Conservation (phyloP, 2,329 filamentous ascomycete species). For the Diaporthe ilicicola region DNA sequence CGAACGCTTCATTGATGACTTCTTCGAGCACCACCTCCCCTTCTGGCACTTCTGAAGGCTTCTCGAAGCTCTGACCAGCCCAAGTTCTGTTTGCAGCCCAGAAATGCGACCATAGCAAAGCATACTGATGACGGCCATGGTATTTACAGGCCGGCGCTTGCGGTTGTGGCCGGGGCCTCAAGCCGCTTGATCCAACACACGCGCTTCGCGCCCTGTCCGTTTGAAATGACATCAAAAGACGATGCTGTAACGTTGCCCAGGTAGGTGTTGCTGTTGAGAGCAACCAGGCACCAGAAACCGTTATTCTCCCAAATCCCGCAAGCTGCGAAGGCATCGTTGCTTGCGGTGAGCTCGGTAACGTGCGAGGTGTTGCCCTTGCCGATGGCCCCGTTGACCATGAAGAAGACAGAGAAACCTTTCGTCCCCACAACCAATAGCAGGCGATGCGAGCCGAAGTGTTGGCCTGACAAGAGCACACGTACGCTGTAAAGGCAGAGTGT, state of each 20-base stretch:
- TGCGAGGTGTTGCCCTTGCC: neutral
- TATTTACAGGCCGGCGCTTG: constrained; percentile 1
- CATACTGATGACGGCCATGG: neutral
- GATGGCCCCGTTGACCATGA: neutral
- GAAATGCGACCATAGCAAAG: neutral
- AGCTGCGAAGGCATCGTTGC: neutral
- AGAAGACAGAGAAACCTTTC: neutral
- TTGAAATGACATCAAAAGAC: neutral
- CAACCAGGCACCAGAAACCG: neutral
- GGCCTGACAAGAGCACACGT: neutral
- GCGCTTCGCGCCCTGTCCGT: neutral
- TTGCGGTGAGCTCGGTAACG: neutral
- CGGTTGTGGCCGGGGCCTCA: neutral
- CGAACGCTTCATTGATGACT: neutral
- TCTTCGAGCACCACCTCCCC: neutral
- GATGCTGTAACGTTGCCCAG: neutral
- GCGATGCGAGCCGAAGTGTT: neutral
- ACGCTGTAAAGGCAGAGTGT: neutral
- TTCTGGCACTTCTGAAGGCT: neutral
- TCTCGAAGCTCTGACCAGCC: constrained; percentile 5
- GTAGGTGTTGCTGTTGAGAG: neutral
- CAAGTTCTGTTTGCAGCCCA: neutral
- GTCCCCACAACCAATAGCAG: neutral
- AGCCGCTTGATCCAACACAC: constrained; percentile 7
- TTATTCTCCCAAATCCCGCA: neutral